Evolutionary conservation across 2,329 filamentous ascomycete genomes (phyloP), one percentile per base, ranked within the genome.

Genomic region (Beauveria pseudobassiana): DNA sequence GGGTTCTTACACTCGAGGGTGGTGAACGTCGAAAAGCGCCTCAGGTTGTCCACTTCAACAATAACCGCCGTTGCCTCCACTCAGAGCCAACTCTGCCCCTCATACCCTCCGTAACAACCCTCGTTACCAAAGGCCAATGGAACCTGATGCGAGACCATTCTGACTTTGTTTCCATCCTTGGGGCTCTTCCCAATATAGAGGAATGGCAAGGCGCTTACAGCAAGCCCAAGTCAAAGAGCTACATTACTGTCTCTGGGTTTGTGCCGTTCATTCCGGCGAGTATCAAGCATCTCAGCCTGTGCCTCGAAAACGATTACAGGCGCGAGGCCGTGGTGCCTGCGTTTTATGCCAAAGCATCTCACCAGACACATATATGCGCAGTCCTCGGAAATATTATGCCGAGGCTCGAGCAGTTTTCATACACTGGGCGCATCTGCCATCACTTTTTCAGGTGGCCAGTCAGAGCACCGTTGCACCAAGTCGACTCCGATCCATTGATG

Each of bases 111-210:
- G 81, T 91, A 38, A 81, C 81, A 59, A 90, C 87, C 0, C 78
- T 91, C 22, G 83, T 91, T 49, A 87, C 88, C 72, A 86, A 88
- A 67, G 88, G 88, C 7, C 87, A 90, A 66, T 92, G 88, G 88
- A 91, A 91, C 69, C 78, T 91, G 30, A 87, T 90, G 72, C 80
- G 88, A 52, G 77, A 81, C 18, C 76, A 82, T 49, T 75, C 77
- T 20, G 87, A 91, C 71, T 91, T 89, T 73, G 74, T 79, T 61
- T 79, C 78, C 57, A 80, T 92, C 55, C 78, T 84, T 22, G 72
- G 75, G 14, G 87, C 87, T 5, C 71, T 91, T 49, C 89, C 89
- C 1, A 86, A 83, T 64, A 74, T 91, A n/a, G 74, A 76, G 56
- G 82, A 84, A 66, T 86, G 83, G 83, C 82, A 84, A 63, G 81